Evolutionary conservation across 225 moss, liverwort and hornwort species (phyloP), one percentile per base, ranked within the genome.

Genomic region (Asterella californica): DNA sequence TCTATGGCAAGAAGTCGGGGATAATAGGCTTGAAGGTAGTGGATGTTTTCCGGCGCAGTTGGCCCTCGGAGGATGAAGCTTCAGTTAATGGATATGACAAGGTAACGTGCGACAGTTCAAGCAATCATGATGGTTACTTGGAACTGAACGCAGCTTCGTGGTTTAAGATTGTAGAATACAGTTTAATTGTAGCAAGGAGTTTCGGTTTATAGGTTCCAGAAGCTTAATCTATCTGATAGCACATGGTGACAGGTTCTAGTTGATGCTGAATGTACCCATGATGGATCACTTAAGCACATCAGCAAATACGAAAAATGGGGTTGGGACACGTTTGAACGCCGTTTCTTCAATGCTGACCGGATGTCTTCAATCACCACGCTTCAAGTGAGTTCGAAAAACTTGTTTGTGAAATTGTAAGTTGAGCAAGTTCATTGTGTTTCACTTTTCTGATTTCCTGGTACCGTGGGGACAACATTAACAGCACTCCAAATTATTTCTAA

Each of bases 211-310:
- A 70, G 37, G 37, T 70, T 46, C 37, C 2, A 45, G 37, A 9
- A 65, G 64, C 64, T 32, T 32, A 65, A 32, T 33, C 0, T 32
- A 32, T 30, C 2, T 29, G 32, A 65, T 9, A 33, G 30, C 3
- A 65, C 27, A 48, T 72, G 10, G 4, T 48, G 72, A 49, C 87
- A 99, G 95, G 99, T 95, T 78, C 73, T 99, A 77, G 99, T 99
- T 82, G 99, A 99, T 86, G 99, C 95, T 33, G 95, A 99, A 81
- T 99, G 99, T 86, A 99, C 95, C 37, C 99, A 99, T 83, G 99
- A 99, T 83, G 99, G 99, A 54, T 99, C 99, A 73, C 72, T 99
- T 74, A 99, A 95, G 87, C 99, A 99, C 81, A 88, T 99, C 25
- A 88, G 77, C 78, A 99, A 95, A 75, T 99, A 90, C 72, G 92